Evolutionary conservation across 805 yeast genomes (phyloP), one percentile per base, ranked within the genome.

Genomic region (Starmera pachycereana): DNA sequence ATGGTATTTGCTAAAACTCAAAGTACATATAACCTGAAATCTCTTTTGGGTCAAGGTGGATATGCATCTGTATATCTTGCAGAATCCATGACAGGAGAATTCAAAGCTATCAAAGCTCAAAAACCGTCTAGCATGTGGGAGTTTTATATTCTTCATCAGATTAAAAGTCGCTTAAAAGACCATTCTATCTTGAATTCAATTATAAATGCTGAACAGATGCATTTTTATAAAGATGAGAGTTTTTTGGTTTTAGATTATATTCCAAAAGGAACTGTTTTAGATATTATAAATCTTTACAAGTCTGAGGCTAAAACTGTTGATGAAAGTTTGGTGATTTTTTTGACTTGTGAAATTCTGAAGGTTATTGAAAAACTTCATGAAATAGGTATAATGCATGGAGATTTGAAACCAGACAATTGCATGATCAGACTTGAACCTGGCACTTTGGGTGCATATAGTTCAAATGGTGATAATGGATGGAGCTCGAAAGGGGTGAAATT

Each of bases 391-490:
- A 65, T 88, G 11, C 96, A 88, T 61, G 94, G 95, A 2, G 95
- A 88, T 55, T 58, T 88, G 40, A 84, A 82, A 53, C 81, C 95
- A 0, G 95, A 84, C 46, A 88, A 87, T 54, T 83, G 92, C 47
- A 82, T 88, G 94, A 53, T 86, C 0, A 60, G 82, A 32, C 66
- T 82, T 33, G 60, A 63, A 12, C 44, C 43, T 38, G 44, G 39
- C 28, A 59, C 61, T 22, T n/a, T 39, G 37, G 50, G 44, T 32
- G 40, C 51, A 13, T 70, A 66, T 41, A 49, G 53, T 30, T 44
- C 58, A 1, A 51, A 59, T 18, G 72, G 72, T 0, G 40, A 48
- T 0, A 45, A 59, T 32, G 74, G 70, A 3, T 76, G 84, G 83
- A 39, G 50, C 16, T 45, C 57, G 3, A 71, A 74, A 41, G 82